Percentiles rank a stretch among this genome's conserved stretches.
Conservation (phyloP, 2,329 filamentous ascomycete genomes). For the Pseudogymnoascus sp. region DNA sequence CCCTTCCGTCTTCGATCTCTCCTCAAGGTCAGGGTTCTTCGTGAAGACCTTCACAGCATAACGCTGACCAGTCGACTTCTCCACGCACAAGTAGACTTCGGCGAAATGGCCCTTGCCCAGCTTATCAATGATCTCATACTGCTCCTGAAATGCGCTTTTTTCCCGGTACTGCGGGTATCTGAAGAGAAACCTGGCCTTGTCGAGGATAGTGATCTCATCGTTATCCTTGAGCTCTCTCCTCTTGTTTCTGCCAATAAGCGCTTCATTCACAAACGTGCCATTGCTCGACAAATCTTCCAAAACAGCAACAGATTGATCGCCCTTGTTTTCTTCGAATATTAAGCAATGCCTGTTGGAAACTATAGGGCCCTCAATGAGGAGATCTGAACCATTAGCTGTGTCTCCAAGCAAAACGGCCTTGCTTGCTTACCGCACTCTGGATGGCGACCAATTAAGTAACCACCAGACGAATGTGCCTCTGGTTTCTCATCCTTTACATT, state of each 20-base stretch:
- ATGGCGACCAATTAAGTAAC: conserved; percentile 88
- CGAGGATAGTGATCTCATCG: conserved; percentile 82
- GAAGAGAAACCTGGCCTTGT: conserved; percentile 83
- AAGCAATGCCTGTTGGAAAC: conserved; percentile 82
- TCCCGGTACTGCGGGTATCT: conserved; percentile 71
- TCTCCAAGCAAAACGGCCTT: conserved; percentile 14
- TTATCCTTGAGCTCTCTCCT: conserved; percentile 79
- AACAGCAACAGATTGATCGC: conserved; percentile 57
- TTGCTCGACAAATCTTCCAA: conserved; percentile 93
- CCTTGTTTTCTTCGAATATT: conserved; percentile 55
- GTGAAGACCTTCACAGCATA: conserved; percentile 95
- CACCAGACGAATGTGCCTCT: conserved; percentile 59
- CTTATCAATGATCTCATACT: conserved; percentile 77
- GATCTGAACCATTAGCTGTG: conserved; percentile 41
- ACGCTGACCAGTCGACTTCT: conserved; percentile 71
- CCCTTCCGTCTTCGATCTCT: conserved; percentile 74
- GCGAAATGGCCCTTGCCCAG: conserved; percentile 94
- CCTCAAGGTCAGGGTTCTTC: conserved; percentile 72
- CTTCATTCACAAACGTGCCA: conserved; percentile 92
- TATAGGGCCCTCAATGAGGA: conserved; percentile 65
- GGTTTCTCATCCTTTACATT: conserved; percentile 45
- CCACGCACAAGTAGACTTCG: conserved; percentile 83
- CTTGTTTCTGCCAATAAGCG: conserved; percentile 84
- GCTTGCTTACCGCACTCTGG: conserved; percentile 74
- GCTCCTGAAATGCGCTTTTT: conserved; percentile 72